Base-by-base conservation (phyloP, 768 basidiomycete species). In the Serendipita sp. region DNA sequence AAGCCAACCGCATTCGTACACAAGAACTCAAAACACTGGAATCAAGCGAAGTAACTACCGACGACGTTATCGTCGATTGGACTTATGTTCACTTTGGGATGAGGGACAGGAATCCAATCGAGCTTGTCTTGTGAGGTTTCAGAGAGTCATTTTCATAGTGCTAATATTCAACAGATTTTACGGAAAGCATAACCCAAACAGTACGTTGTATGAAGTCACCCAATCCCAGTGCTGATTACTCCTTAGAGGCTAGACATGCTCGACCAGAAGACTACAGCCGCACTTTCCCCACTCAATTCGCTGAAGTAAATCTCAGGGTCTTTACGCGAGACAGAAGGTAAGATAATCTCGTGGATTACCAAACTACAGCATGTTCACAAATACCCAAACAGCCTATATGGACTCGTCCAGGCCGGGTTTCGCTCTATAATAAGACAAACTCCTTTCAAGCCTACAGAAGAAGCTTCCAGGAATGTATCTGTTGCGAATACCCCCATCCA, bases 21-120 rank as follows among this genome's bases (percentile, higher is more conserved):
- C 62, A 58, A 6, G 63, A 64, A n/a, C 62, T 50, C 31, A 44
- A 46, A 0, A 40, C 8, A 16, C 23, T 46, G 40, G 2, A 46
- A 23, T 37, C 33, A 60, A 23, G 23, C 4, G 55, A 60, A 60
- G 55, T 60, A 23, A 1, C n/a, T 2, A 4, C 55, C n/a, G 55
- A 65, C 16, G 69, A 88, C 63, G 76, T 91, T 34, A 80, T 85
- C 44, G 85, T 91, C 23, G 80, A 84, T 60, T 75, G 83, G 13
- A 72, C 82, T 1, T 68, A 71, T n/a, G 77, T 91, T 78, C 90
- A 91, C 70, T 85, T 87, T 68, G 90, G 89, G 2, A 87, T 86
- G 82, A 76, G 80, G 67, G 80, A 82, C 48, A 72, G 75, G 66
- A 88, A 87, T 68, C 90, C 90, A 0, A 69, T 91, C 52, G 79